Percentiles rank a stretch among this genome's conserved stretches.
phyloP scores from a whole-genome alignment of 2,329 filamentous ascomycete genomes.

The Monilinia polystroma region DNA sequence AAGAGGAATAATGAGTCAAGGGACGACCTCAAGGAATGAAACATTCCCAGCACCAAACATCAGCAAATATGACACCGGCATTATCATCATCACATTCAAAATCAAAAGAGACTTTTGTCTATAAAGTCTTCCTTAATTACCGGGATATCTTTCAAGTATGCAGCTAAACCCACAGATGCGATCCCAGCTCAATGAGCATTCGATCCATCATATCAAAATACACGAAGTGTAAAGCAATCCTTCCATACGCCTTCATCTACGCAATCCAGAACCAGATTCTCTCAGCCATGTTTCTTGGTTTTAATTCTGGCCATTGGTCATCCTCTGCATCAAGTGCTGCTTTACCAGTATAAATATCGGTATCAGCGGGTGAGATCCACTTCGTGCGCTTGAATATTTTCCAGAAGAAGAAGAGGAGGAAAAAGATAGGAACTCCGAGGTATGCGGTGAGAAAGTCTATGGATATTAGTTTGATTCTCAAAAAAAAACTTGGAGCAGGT shows the following conservation, averaged over 20 bases:
- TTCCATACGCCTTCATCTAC: slow-evolving; percentile 30
- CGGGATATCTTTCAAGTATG: slow-evolving; percentile 11
- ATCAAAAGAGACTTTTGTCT: not conserved
- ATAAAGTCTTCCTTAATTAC: slow-evolving; percentile 5
- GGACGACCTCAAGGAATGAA: not conserved
- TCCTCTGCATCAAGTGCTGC: slow-evolving; percentile 47
- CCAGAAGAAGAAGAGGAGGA: slow-evolving; percentile 67
- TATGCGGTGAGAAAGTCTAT: slow-evolving; percentile 72
- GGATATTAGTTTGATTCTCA: slow-evolving; percentile 55
- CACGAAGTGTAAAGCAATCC: not conserved
- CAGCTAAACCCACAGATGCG: not conserved
- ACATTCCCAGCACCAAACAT: not conserved
- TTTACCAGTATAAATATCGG: slow-evolving; percentile 48
- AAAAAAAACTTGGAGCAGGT: not conserved
- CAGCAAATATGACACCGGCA: not conserved
- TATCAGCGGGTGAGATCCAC: slow-evolving; percentile 40
- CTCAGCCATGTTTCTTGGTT: slow-evolving; percentile 46
- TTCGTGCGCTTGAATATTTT: slow-evolving; percentile 67
- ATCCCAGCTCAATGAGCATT: not conserved
- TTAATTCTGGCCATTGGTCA: slow-evolving; percentile 43
- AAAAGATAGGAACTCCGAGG: slow-evolving; percentile 71
- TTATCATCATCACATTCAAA: not conserved
- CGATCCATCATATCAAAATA: slow-evolving; percentile 16
- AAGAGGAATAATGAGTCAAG: not conserved
- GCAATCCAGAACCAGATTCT: slow-evolving; percentile 49